Base-by-base conservation (phyloP, 805 yeast genomes). In the Saturnispora serradocipensis region DNA sequence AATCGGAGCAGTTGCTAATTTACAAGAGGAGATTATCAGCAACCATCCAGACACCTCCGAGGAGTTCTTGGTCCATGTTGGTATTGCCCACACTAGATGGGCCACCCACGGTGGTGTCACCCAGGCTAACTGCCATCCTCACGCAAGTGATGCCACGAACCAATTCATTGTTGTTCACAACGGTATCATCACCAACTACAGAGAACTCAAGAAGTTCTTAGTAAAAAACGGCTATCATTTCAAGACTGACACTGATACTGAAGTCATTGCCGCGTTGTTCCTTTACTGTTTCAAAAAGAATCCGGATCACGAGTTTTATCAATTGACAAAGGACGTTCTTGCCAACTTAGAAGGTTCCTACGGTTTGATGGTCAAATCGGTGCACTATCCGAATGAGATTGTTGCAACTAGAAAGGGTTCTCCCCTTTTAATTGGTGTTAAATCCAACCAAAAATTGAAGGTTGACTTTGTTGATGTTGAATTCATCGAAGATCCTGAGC, bases 1-100 rank as follows among this genome's bases (percentile, higher is more conserved):
- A 68, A 88, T 82, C 54, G 99, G 99, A 64, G 95, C 93, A 70
- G 99, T 93, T 59, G 79, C 78, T 58, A 84, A 81, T 53, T 81
- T 93, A 66, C 84, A 77, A 66, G 75, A 80, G 56, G 82, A 83
- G 69, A 81, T 87, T 58, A 73, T 70, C 32, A 51, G 61, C 5
- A 65, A 61, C 22, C 67, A 78, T 45, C 76, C 82, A 53, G 79
- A 85, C 61, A 75, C 84, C 60, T 69, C 75, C 28, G 81, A 78
- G 54, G 75, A 80, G 20, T 89, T 88, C 65, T 83, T 80, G 60
- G 81, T 84, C 67, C 99, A 93, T 66, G 89, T 83, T 54, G 99
- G 96, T 66, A 93, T 93, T 67, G 98, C 99, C 24, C 99, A 93
- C 72, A 93, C 99, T 13, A 86, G 99, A 75, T 93, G 99, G 99